Base-by-base conservation (phyloP, 768 basidiomycete species). In the Boletus rubropictus region DNA sequence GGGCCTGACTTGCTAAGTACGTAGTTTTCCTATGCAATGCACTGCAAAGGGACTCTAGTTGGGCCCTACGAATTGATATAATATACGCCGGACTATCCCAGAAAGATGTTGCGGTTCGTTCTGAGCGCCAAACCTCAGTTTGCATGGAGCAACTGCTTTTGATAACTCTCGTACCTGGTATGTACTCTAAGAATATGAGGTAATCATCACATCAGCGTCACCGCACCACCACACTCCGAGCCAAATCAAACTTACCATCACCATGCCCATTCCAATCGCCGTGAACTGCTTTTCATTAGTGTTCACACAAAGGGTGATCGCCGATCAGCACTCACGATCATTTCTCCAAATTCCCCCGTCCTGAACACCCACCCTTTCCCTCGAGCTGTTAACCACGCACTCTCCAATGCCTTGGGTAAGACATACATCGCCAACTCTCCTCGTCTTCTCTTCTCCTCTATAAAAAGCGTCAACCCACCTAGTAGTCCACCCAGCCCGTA, bases 381-480 rank as follows among this genome's bases (percentile, higher is more conserved):
- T 21, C 87, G 67, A 8, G 84, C 79, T 60, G 82, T 80, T 1
- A 83, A 73, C 93, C 92, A 97, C n/a, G 80, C 79, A 44, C 89
- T 89, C 71, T 98, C 93, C 29, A 98, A 64, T 0, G 80, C 89
- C 64, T 92, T 89, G 4, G 95, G 95, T 21, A 97, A 68, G 2
- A 83, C 85, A 61, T 86, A 92, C 91, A 92, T 89, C 51, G 93
- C 91, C 53, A 97, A 70, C 68, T 98, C 95, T 1, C 80, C 86
- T 5, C 93, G 77, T n/a, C 95, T 75, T 57, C 84, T 77, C 69
- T 80, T 84, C 60, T 90, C 93, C 59, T 98, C 95, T 3, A 94
- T 77, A 48, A 96, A 80, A 39, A 98, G 68, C 7, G 89, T 76
- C 10, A 95, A 56, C 11, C 89, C 91, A 9, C 86, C 73, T 7